Evolutionary conservation across 2,329 filamentous ascomycete species (phyloP), one percentile per base, ranked within the genome.

Genomic region (Clarireedia hainanense): DNA sequence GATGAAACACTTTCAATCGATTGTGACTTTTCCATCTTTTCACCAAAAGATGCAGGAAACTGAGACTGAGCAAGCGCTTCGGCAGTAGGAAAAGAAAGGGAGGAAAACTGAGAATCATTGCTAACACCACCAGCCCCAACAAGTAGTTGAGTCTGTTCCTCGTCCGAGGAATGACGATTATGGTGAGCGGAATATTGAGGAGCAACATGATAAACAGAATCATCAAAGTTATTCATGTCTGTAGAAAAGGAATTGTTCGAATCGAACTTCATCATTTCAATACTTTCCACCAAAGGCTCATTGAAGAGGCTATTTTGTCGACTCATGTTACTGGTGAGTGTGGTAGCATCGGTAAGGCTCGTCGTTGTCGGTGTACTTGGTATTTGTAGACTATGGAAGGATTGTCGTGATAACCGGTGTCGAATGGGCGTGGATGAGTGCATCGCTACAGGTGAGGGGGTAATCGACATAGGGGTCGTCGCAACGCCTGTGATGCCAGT

Each of bases 1-100:
- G 67, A 69, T 49, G 61, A 66, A 61, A 57, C 66, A 64, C 67
- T 69, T 61, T 67, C 65, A 60, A 61, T 64, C 56, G 67, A 69
- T 50, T 63, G 57, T 56, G 66, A 67, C 51, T 68, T 65, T 57
- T 69, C 63, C 66, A 69, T 69, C 60, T 65, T 64, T 57, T 64
- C 63, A 57, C 63, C 62, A 57, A 60, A 61, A 58, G 52, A 59
- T 53, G 52, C 46, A 62, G 65, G 60, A 60, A 63, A 62, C 56
- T 59, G 52, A 60, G 61, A 61, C 49, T 56, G 59, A 55, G 57
- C 50, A 55, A 59, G 47, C 45, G 54, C 50, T 57, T 60, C 57
- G 46, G 58, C 43, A 58, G 58, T 54, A 57, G 58, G 51, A 58
- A 65, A 64, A 59, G 63, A 64, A 61, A 59, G 57, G 52, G 66